Conservation (phyloP, 2,329 filamentous ascomycete genomes). For the Aspergillaceae sp. region DNA sequence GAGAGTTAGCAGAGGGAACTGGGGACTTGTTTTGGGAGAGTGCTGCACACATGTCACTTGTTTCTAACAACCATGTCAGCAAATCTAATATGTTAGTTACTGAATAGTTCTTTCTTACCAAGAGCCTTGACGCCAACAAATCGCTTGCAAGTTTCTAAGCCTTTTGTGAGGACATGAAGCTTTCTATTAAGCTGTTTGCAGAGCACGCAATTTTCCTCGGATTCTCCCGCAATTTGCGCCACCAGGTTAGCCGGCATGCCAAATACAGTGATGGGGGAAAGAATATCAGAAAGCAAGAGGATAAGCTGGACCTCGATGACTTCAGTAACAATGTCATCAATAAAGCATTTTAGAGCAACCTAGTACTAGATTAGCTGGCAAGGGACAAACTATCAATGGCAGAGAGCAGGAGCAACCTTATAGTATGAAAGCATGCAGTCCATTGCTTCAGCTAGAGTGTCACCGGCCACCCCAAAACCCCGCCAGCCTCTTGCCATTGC, state of each 20-base stretch:
- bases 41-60: too few species aligned
- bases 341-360: constrained; percentile 34
- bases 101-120: background rate
- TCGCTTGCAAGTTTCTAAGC: constrained; percentile 40
- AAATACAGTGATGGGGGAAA: constrained; percentile 16
- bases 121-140: constrained; percentile 3
- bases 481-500: too few species aligned
- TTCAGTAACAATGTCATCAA: constrained; percentile 34
- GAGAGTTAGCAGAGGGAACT: too few species aligned
- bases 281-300: constrained; percentile 18
- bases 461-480: too few species aligned
- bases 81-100: too few species aligned
- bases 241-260: constrained; percentile 12
- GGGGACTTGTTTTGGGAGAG: too few species aligned
- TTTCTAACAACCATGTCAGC: too few species aligned
- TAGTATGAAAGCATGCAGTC: constrained; percentile 41
- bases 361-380: constrained; percentile 9
- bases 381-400: background rate
- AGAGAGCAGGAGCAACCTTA: constrained; percentile 25
- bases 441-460: constrained; percentile 31
- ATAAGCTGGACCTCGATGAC: constrained; percentile 30
- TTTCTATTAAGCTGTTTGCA: constrained; percentile 20
- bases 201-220: constrained; percentile 8
- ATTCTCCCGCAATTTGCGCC: constrained; percentile 16
- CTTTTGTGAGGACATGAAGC: constrained; percentile 27